Base-by-base conservation (phyloP, 2,329 filamentous ascomycete genomes). In the Neonectria neomacrospora region DNA sequence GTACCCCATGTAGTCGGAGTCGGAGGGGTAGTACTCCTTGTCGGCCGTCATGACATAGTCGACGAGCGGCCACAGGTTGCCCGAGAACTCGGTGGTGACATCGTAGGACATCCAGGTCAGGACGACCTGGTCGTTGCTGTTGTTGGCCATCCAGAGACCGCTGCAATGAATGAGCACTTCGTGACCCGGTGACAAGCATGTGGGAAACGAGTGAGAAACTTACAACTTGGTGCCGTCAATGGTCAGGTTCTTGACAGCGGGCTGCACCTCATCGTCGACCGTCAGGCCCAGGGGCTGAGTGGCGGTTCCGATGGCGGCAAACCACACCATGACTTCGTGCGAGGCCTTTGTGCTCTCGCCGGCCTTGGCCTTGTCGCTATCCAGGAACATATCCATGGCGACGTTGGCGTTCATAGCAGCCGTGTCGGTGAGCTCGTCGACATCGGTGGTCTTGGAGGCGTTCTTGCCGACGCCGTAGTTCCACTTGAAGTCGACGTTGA, bases 271-370 rank as follows among this genome's bases (percentile, higher is more conserved):
- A 2, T 66, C 58, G 1, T 76, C 51, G 14, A 63, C 44, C 12
- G 61, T 55, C 3, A 71, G 71, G 44, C 85, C 85, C 63, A 86
- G 79, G 26, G 84, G 82, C 64, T 85, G 79, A 1, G 84, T 80
- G 2, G 80, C 75, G 2, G 73, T 16, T 2, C 85, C 85, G 50
- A 82, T 81, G 4, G 76, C 75, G 3, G 80, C 84, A 64, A 88
- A 81, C 84, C 83, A 87, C 37, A 88, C 80, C 84, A 87, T 87
- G 75, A 88, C 78, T 76, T 88, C 86, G 75, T 81, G 83, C 10
- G 70, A 68, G 2, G 86, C 81, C 5, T 77, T 76, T 1, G 72
- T 72, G 44, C 79, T 82, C 72, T 82, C 73, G 45, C 73, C 62
- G 0, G 86, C 76, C 1, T 73, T 79, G 1, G 65, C 69, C 57